Evolutionary conservation across 139 green algal genomes (phyloP).

Genomic region (Tetraselmis striata): DNA sequence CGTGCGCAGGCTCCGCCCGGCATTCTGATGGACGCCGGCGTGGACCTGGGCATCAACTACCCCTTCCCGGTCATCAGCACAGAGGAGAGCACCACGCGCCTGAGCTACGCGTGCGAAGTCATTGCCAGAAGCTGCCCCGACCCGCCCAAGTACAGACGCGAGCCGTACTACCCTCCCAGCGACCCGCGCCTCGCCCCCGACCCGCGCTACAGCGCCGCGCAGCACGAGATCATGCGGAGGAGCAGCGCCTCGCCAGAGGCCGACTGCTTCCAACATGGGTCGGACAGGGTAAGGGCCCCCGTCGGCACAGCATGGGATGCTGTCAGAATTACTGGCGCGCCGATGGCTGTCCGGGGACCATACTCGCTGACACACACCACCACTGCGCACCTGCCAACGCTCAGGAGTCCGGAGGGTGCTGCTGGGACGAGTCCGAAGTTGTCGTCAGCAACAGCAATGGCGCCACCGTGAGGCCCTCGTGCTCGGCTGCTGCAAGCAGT

Average conservation of each 20-base stretch:
- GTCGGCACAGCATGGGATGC: too few species aligned
- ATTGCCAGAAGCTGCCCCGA: conserved; percentile 4
- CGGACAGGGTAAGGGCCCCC: not conserved
- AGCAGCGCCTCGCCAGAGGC: not conserved
- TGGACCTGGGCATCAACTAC: conserved; percentile 67
- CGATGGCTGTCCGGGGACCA: too few species aligned
- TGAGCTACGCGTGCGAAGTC: conserved; percentile 22
- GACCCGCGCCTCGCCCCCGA: not conserved
- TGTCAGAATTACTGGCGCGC: too few species aligned
- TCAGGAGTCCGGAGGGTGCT: not conserved
- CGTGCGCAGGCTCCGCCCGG: conserved; percentile 53
- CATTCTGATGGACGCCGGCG: conserved; percentile 47
- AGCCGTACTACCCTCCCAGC: not conserved
- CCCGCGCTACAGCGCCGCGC: not conserved
- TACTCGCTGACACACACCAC: too few species aligned
- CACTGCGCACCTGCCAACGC: too few species aligned
- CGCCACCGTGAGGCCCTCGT: not conserved
- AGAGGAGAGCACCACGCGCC: conserved; percentile 21
- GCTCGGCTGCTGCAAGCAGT: not conserved
- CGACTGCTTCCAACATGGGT: not conserved
- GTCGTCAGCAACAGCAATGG: not conserved
- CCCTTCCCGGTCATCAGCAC: conserved; percentile 48
- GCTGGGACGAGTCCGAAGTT: not conserved
- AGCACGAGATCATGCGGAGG: not conserved
- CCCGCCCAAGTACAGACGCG: not conserved